A percentile compares a stretch with the other conserved stretches of the same genome.
Conservation (phyloP, 2,329 filamentous ascomycete species). For the Cladosporium sphaerospermum region DNA sequence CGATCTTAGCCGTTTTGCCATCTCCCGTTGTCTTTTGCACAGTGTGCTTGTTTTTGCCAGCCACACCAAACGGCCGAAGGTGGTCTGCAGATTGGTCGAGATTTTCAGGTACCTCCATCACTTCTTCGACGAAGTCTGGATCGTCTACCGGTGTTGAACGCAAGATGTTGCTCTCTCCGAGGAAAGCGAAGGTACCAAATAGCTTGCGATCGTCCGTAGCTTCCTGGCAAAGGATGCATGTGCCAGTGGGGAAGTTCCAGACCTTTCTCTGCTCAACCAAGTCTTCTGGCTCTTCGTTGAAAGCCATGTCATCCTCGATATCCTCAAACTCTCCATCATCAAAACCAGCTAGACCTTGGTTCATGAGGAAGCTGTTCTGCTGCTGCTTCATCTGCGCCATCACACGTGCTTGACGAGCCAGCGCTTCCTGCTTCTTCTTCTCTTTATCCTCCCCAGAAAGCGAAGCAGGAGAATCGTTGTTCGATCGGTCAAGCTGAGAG, state of each 20-base stretch:
- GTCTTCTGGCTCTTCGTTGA: constrained; percentile 54
- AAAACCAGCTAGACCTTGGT: constrained; percentile 83
- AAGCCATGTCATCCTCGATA: constrained; percentile 57
- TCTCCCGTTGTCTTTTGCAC: constrained; percentile 69
- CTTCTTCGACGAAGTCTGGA: constrained; percentile 77
- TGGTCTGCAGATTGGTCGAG: constrained; percentile 79
- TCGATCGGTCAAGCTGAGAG: constrained; percentile 69
- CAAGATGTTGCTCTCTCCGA: constrained; percentile 79
- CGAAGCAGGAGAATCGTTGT: constrained; percentile 73
- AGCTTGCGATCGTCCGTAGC: constrained; percentile 83
- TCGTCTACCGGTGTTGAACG: constrained; percentile 81
- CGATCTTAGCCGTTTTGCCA: constrained; percentile 64
- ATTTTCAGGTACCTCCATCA: constrained; percentile 67
- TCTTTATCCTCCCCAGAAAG: constrained; percentile 60
- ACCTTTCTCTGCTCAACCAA: constrained; percentile 56
- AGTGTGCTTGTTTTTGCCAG: constrained; percentile 73
- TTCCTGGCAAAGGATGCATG: constrained; percentile 94
- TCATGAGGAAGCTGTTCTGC: constrained; percentile 89
- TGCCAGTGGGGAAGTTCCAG: constrained; percentile 88
- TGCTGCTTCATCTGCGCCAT: constrained; percentile 99
- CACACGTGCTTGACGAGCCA: constrained; percentile 83
- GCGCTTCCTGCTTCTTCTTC: constrained; percentile 81
- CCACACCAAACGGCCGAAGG: constrained; percentile 83
- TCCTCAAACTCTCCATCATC: constrained; percentile 74
- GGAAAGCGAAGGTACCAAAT: constrained; percentile 87